Evolutionary conservation across 495 filamentous ascomycete species (phyloP).

Genomic region (Penicillium coffeae): DNA sequence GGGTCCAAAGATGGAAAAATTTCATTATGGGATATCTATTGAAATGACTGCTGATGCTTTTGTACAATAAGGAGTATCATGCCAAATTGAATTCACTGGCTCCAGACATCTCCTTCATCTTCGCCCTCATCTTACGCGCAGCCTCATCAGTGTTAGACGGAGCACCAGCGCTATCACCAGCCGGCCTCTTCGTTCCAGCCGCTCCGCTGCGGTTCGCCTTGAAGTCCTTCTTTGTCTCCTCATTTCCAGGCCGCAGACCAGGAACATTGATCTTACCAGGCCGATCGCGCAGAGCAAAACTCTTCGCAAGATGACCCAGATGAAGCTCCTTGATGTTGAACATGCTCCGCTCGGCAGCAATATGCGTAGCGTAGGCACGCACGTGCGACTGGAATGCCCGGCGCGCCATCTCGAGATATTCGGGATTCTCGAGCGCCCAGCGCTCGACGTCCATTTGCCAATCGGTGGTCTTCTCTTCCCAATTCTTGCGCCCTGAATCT

Average conservation of each 20-base stretch:
- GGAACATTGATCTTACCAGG: slow-evolving; percentile 81
- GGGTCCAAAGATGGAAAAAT: slow-evolving; percentile 96
- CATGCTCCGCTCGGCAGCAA: slow-evolving; percentile 71
- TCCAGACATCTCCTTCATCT: slow-evolving; percentile 72
- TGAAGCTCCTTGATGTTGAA: slow-evolving; percentile 90
- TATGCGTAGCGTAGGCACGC: slow-evolving; percentile 91
- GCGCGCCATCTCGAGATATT: slow-evolving; percentile 66
- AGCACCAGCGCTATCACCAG: slow-evolving; percentile 29
- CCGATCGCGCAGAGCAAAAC: slow-evolving; percentile 81
- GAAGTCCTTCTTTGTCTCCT: slow-evolving; percentile 46
- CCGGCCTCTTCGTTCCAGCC: slow-evolving; percentile 37
- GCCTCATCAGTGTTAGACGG: slow-evolving; percentile 57
- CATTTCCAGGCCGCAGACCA: slow-evolving; percentile 47
- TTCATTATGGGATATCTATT: slow-evolving; percentile 95
- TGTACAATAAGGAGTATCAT: slow-evolving; percentile 38
- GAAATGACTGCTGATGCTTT: slow-evolving; percentile 30
- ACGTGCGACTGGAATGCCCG: slow-evolving; percentile 88
- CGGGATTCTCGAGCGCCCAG: slow-evolving; percentile 59
- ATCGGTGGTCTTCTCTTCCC: slow-evolving; percentile 69
- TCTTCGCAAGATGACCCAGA: slow-evolving; percentile 90
- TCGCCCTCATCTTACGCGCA: slow-evolving; percentile 69
- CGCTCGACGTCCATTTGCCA: slow-evolving; percentile 72
- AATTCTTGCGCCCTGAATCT: slow-evolving; percentile 42
- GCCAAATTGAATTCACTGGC: slow-evolving; percentile 89
- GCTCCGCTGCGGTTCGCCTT: slow-evolving; percentile 38